Conservation (phyloP, 805 yeast species). For the Lachancea lanzarotensis region DNA sequence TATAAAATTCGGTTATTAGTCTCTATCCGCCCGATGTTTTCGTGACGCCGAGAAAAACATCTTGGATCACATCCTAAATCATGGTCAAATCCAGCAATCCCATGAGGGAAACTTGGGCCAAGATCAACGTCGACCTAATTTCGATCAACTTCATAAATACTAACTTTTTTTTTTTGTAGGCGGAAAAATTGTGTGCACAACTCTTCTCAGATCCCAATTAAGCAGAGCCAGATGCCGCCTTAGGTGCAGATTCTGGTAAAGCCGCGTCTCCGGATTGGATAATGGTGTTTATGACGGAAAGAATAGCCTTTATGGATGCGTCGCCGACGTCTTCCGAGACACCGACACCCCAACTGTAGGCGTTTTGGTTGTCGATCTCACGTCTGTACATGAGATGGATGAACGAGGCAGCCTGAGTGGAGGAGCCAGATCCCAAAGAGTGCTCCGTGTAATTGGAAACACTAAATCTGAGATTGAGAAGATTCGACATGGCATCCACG, state of each 20-base stretch:
- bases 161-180: too few species aligned
- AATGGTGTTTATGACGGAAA: slow-evolving; percentile 52
- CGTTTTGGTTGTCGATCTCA: slow-evolving; percentile 36
- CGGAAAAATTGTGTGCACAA: neutral
- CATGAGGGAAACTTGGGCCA: too few species aligned
- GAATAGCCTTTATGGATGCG: slow-evolving; percentile 67
- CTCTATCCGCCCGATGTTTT: too few species aligned
- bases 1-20: too few species aligned
- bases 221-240: slow-evolving; percentile 18
- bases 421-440: slow-evolving; percentile 64
- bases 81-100: too few species aligned
- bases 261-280: slow-evolving; percentile 27
- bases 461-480: slow-evolving; percentile 48
- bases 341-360: slow-evolving; percentile 81
- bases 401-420: slow-evolving; percentile 68
- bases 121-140: too few species aligned
- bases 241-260: slow-evolving; percentile 17
- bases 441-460: slow-evolving; percentile 67
- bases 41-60: too few species aligned
- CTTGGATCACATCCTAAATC: too few species aligned
- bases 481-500: slow-evolving; percentile 53
- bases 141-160: too few species aligned
- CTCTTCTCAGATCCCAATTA: slow-evolving; percentile 3
- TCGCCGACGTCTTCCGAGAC: slow-evolving; percentile 83
- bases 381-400: slow-evolving; percentile 50